phyloP scores from a whole-genome alignment of 495 filamentous ascomycete genomes.

The Talaromyces liani region DNA sequence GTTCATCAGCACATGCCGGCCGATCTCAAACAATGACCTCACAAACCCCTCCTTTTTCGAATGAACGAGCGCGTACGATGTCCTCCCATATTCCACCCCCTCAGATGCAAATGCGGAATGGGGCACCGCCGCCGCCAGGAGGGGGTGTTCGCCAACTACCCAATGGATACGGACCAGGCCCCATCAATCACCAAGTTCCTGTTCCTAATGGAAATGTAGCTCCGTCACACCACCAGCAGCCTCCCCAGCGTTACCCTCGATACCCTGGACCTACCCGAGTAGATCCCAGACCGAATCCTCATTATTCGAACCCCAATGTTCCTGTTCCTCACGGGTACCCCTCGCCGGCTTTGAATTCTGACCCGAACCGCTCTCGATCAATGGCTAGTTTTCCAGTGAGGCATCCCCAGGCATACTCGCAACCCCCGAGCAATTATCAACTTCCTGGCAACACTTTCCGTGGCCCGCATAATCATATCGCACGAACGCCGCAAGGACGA shows the following conservation, averaged over 20 bases:
- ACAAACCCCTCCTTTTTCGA: conserved; percentile 47
- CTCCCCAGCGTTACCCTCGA: conserved; percentile 58
- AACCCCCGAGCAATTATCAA: conserved; percentile 58
- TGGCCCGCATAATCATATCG: conserved; percentile 57
- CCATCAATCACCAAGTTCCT: conserved; percentile 36
- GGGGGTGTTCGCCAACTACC: conserved; percentile 46
- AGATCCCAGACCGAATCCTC: conserved; percentile 59
- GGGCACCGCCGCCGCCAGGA: conserved; percentile 44
- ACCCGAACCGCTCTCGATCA: conserved; percentile 85
- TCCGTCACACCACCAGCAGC: conserved; percentile 50
- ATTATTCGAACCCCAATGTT: conserved; percentile 42
- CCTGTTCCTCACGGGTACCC: conserved; percentile 34
- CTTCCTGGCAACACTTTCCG: conserved; percentile 66
- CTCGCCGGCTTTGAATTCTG: conserved; percentile 70
- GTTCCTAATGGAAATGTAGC: conserved; percentile 46
- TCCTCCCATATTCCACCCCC: conserved; percentile 52
- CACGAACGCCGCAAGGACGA: conserved; percentile 83
- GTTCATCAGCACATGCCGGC: conserved; percentile 75
- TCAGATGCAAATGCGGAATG: conserved; percentile 27
- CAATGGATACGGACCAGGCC: conserved; percentile 38
- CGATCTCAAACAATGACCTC: conserved; percentile 83
- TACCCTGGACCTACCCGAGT: conserved; percentile 63
- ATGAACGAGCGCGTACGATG: conserved; percentile 81
- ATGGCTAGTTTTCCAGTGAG: conserved; percentile 55
- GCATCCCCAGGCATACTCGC: conserved; percentile 52